phyloP scores from a whole-genome alignment of 2,329 filamentous ascomycete genomes.

The Cucurbitaria berberidis region DNA sequence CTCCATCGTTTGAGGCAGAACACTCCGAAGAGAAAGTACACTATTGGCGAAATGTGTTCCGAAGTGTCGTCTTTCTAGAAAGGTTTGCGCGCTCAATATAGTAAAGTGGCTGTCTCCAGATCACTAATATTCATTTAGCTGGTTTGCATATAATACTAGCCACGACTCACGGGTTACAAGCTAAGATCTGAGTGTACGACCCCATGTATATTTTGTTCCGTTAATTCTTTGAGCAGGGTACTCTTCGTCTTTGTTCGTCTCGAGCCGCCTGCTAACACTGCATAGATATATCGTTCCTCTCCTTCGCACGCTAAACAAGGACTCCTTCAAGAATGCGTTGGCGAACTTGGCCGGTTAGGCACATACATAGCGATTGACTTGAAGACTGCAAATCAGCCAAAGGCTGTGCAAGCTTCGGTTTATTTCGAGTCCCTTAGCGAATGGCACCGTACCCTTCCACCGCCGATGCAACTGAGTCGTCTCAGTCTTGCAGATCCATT shows the following conservation, averaged over 20 bases:
- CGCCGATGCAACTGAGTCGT: conserved; percentile 14
- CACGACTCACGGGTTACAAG: conserved; percentile 8
- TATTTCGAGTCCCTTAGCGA: conserved; percentile 8
- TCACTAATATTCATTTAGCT: conserved; percentile 6
- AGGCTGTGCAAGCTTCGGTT: not conserved
- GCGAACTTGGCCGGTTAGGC: conserved; percentile 10
- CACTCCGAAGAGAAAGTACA: not conserved
- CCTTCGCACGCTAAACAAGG: not conserved
- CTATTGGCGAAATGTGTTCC: conserved; percentile 10
- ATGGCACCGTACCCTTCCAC: conserved; percentile 13
- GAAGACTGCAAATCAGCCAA: conserved; percentile 5
- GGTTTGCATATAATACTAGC: conserved; percentile 12
- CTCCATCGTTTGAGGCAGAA: conserved; percentile 2
- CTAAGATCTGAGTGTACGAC: conserved; percentile 9
- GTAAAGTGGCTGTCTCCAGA: not conserved
- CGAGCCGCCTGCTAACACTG: not conserved
- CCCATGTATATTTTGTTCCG: not conserved
- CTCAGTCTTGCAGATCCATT: conserved; percentile 9
- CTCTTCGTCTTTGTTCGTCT: not conserved
- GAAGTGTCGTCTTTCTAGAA: conserved; percentile 9
- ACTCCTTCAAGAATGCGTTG: conserved; percentile 2
- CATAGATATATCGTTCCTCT: conserved; percentile 4
- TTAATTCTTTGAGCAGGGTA: not conserved
- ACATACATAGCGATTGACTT: conserved; percentile 14
- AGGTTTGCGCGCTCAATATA: not conserved